Evolutionary conservation across 345 rosid species (phyloP).

Genomic region (Euphorbia lathyris): DNA sequence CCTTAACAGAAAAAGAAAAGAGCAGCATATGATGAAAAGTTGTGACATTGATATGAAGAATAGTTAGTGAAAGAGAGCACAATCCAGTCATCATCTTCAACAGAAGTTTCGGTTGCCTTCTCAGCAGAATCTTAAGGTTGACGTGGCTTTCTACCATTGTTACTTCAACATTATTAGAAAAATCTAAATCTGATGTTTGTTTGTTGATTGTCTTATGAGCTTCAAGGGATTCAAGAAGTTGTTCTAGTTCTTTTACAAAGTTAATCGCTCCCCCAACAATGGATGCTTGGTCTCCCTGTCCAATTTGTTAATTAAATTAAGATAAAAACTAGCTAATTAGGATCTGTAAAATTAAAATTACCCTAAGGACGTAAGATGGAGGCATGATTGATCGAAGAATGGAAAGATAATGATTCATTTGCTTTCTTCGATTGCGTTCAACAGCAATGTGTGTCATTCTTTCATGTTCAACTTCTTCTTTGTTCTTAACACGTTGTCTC

Average conservation of each 20-base stretch:
- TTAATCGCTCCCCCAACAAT: conserved; percentile 69
- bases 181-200: not conserved
- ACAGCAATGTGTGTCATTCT: conserved; percentile 68
- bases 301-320: not conserved
- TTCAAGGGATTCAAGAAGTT: conserved; percentile 49
- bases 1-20: conserved; percentile 60
- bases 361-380: conserved; percentile 56
- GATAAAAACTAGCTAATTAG: too few relatives aligned
- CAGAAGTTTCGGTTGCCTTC: conserved; percentile 46
- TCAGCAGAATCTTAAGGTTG: conserved; percentile 52
- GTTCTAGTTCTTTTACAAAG: conserved; percentile 72
- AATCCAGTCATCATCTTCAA: conserved; percentile 49
- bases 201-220: conserved; percentile 29
- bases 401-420: conserved; percentile 63
- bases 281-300: conserved; percentile 75
- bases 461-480: conserved; percentile 56
- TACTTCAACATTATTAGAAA: conserved; percentile 47
- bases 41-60: conserved; percentile 60
- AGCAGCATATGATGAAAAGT: conserved; percentile 43
- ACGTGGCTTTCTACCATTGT: conserved; percentile 56
- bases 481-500: conserved; percentile 45
- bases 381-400: conserved; percentile 61
- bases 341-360: conserved; percentile 18
- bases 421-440: conserved; percentile 71
- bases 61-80: conserved; percentile 38